These are phyloP conservation scores for Zygosaccharomyces pseudobailii DNA, from an alignment of 1,139 yeast genomes.

Conservation along the genomic window DNA sequence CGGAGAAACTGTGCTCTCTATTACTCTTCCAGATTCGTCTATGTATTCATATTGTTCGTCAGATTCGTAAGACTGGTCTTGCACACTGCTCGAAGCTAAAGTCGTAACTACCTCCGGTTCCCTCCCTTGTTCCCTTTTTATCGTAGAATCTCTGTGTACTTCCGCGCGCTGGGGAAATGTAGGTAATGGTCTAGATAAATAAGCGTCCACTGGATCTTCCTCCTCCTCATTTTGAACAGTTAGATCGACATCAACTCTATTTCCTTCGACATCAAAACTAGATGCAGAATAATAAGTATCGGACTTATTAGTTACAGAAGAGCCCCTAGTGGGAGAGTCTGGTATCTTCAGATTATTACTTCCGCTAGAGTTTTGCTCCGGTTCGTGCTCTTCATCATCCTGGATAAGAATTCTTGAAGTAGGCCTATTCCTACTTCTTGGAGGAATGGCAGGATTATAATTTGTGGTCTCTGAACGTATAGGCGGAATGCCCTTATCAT, in stretches of 20 bases:
- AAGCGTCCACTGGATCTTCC: conserved; percentile 4
- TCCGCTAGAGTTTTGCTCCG: neutral
- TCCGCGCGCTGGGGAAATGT: conserved; percentile 14
- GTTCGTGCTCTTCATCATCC: conserved; percentile 18
- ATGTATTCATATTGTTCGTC: conserved; percentile 18
- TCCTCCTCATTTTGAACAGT: conserved; percentile 7
- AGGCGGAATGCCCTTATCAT: conserved; percentile 17
- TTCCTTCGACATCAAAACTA: conserved; percentile 7
- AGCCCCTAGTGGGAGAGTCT: conserved; percentile 10
- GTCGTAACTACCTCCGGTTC: conserved; percentile 4
- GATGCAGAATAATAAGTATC: conserved; percentile 24
- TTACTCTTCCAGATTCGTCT: conserved; percentile 8
- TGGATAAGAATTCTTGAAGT: conserved; percentile 25
- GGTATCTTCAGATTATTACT: conserved; percentile 2
- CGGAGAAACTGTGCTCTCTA: conserved; percentile 1
- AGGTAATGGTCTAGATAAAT: conserved; percentile 19
- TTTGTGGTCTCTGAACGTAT: conserved; percentile 21
- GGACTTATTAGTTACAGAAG: conserved; percentile 18
- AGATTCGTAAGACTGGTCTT: conserved; percentile 1
- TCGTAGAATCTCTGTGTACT: conserved; percentile 12
- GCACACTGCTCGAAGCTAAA: neutral
- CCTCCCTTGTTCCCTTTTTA: conserved; percentile 4
- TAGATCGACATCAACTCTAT: conserved; percentile 5
- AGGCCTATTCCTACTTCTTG: conserved; percentile 32
- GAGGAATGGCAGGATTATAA: conserved; percentile 31